Conservation (phyloP, 441 rosid species). For the Erodium trifolium region DNA sequence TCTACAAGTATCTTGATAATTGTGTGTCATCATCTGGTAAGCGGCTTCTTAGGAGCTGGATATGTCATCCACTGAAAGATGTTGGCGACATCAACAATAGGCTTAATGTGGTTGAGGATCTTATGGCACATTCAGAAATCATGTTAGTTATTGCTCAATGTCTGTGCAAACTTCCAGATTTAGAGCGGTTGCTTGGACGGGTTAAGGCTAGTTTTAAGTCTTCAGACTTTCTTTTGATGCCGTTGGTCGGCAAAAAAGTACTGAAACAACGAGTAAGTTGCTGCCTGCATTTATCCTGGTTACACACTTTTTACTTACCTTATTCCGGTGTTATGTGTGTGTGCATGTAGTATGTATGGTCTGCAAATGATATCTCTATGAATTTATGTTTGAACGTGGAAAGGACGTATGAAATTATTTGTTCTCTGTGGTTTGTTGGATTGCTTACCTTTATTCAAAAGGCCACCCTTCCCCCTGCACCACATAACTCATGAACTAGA, state of each 20-base stretch:
- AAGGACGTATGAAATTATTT: background rate
- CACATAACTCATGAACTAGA: background rate
- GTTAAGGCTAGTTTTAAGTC: slow-evolving; percentile 62
- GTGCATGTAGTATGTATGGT: background rate
- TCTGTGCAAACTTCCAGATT: slow-evolving; percentile 74
- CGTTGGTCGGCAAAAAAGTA: slow-evolving; percentile 65
- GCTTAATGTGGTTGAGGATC: slow-evolving; percentile 62
- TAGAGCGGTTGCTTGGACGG: slow-evolving; percentile 82
- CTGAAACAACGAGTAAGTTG: slow-evolving; percentile 61
- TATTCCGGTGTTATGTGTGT: background rate
- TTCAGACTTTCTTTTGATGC: slow-evolving; percentile 50
- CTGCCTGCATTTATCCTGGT: background rate
- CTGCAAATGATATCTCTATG: background rate
- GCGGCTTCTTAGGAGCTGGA: slow-evolving; percentile 82
- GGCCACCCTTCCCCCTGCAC: background rate
- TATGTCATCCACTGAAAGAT: slow-evolving; percentile 89
- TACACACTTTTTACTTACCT: too few species aligned
- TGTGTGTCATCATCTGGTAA: slow-evolving; percentile 78
- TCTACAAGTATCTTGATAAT: slow-evolving; percentile 73
- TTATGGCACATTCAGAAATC: slow-evolving; percentile 45
- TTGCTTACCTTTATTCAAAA: background rate
- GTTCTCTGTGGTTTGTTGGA: background rate
- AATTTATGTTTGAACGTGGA: background rate
- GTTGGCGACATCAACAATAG: slow-evolving; percentile 61
- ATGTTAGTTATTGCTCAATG: slow-evolving; percentile 43